A percentile compares a stretch with the other conserved stretches of the same genome.
These are phyloP conservation scores for Echium plantagineum DNA, from an alignment of 257 asterid genomes.

Conservation along the genomic window DNA sequence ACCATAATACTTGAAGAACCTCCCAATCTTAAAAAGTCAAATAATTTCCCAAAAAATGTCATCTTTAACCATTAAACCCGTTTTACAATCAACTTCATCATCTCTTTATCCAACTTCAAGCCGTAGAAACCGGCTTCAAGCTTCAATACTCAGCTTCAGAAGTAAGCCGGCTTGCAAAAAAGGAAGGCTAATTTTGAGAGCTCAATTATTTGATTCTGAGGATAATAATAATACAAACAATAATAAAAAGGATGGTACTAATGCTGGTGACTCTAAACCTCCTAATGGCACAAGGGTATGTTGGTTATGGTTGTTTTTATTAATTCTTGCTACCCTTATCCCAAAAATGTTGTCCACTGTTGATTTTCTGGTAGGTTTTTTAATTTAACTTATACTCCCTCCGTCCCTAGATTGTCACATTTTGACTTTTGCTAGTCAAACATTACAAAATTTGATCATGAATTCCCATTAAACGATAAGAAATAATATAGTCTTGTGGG, in stretches of 20 bases:
- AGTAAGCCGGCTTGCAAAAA: neutral
- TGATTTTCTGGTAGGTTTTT: no score
- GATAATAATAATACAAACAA: neutral
- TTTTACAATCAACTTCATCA: neutral
- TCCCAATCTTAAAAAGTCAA: no score
- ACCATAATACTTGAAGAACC: no score
- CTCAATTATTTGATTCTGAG: slow-evolving; percentile 24
- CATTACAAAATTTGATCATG: no score
- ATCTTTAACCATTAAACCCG: neutral
- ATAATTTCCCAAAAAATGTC: neutral
- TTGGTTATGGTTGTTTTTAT: neutral
- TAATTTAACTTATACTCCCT: no score
- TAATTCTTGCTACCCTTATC: no score
- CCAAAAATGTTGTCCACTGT: no score
- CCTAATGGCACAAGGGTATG: slow-evolving; percentile 64
- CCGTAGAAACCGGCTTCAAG: neutral
- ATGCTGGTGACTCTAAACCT: slow-evolving; percentile 46
- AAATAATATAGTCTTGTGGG: no score
- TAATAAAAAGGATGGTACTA: slow-evolving; percentile 15
- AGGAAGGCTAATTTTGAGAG: slow-evolving; percentile 39
- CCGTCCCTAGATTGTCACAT: no score
- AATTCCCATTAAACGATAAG: no score
- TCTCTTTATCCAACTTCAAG: neutral
- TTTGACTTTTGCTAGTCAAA: no score
- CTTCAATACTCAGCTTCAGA: neutral